A percentile compares a stretch with the other conserved stretches of the same genome.
phyloP scores from a whole-genome alignment of 2,329 filamentous ascomycete species.

The Colletotrichum salicis region DNA sequence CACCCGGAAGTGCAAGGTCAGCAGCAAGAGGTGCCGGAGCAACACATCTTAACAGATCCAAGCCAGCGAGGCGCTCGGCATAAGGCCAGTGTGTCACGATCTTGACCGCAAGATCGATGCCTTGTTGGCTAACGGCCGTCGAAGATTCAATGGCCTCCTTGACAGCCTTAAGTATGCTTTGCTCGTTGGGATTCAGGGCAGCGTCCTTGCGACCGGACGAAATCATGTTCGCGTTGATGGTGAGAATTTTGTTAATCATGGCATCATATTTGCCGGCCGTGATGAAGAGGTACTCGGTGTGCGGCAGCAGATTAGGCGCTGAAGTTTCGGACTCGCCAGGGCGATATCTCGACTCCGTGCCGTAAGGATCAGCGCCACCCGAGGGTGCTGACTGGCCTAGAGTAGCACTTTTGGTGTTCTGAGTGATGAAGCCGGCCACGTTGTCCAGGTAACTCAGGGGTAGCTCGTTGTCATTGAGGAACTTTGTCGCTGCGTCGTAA shows the following conservation, averaged over 20 bases:
- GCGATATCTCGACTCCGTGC: constrained; percentile 80
- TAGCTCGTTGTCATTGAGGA: constrained; percentile 88
- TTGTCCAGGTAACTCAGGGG: constrained; percentile 89
- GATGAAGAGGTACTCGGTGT: constrained; percentile 82
- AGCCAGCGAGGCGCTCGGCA: constrained; percentile 80
- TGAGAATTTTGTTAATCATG: constrained; percentile 80
- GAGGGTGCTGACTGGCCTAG: constrained; percentile 71
- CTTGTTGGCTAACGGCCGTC: constrained; percentile 59
- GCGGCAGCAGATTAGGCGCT: constrained; percentile 74
- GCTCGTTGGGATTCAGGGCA: constrained; percentile 77
- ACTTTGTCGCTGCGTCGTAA: constrained; percentile 90
- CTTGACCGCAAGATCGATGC: constrained; percentile 74
- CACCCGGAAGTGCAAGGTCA: constrained; percentile 62
- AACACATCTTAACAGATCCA: constrained; percentile 89
- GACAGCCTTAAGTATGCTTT: constrained; percentile 70
- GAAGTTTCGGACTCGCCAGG: constrained; percentile 81
- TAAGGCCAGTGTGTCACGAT: constrained; percentile 84
- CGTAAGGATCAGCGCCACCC: constrained; percentile 74
- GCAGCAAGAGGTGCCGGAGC: constrained; percentile 76
- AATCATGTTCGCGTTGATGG: constrained; percentile 79
- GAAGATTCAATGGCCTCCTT: constrained; percentile 71
- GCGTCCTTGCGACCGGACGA: constrained; percentile 77
- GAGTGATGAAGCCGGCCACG: constrained; percentile 90
- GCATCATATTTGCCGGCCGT: constrained; percentile 76
- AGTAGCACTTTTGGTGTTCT: constrained; percentile 88